Evolutionary conservation across 1,284 basidiomycete genomes (phyloP).

Genomic region (Microbotryomycetes sp.): DNA sequence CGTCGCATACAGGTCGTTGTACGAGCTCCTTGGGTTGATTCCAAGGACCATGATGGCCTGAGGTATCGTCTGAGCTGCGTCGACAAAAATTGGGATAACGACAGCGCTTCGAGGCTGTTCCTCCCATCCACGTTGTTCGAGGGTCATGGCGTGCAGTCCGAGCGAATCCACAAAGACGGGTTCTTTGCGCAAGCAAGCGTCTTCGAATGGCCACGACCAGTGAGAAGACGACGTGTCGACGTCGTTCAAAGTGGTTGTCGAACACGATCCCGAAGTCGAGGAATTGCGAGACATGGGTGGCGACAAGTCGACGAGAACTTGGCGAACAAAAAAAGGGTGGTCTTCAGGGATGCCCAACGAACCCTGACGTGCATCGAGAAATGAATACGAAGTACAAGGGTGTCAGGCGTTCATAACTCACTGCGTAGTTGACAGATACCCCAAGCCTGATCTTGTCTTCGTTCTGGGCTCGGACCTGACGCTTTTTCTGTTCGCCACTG

Average conservation of each 20-base stretch:
- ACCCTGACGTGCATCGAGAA: conserved; percentile 1
- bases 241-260: neutral
- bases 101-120: conserved; percentile 41
- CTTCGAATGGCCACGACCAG: conserved; percentile 26
- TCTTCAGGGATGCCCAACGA: conserved; percentile 15
- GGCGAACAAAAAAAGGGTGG: conserved; percentile 21
- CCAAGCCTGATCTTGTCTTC: neutral
- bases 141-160: conserved; percentile 7
- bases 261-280: conserved; percentile 13
- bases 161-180: conserved; percentile 23
- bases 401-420: no score
- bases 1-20: conserved; percentile 15
- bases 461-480: conserved; percentile 12
- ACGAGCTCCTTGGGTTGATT: conserved; percentile 37
- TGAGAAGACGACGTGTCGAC: neutral
- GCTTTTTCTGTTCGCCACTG: conserved; percentile 11
- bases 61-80: conserved; percentile 38
- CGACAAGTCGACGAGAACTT: conserved; percentile 19
- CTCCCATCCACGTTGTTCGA: conserved; percentile 39
- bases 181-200: conserved; percentile 20
- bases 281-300: conserved; percentile 13
- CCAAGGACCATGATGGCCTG: conserved; percentile 42
- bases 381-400: neutral
- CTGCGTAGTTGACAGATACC: neutral
- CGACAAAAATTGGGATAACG: conserved; percentile 42